A percentile compares a stretch with the other conserved stretches of the same genome.
phyloP scores from a whole-genome alignment of 371 early-diverging fungal genomes.

The Umbelopsis sp. region DNA sequence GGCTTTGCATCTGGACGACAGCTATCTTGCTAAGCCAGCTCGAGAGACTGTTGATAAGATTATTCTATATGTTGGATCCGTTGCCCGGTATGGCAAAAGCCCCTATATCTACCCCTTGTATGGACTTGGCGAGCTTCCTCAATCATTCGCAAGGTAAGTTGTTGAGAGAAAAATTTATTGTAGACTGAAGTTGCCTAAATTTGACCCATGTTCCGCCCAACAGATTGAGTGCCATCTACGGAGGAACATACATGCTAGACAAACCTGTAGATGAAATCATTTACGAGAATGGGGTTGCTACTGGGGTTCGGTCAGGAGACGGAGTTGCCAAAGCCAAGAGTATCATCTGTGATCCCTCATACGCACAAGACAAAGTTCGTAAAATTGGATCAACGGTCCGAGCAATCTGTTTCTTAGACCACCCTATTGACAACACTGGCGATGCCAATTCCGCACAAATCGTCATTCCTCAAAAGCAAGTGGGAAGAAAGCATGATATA shows the following conservation, averaged over 20 bases:
- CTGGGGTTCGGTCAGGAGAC: constrained; percentile 87
- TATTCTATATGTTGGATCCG: constrained; percentile 91
- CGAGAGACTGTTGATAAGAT: constrained; percentile 94
- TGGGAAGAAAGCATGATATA: constrained; percentile 90
- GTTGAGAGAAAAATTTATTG: constrained; percentile 23
- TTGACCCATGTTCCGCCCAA: constrained; percentile 16
- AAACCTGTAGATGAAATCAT: constrained; percentile 92
- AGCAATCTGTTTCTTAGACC: constrained; percentile 92
- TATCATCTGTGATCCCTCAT: constrained; percentile 97
- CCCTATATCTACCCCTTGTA: constrained; percentile 99
- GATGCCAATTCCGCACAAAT: constrained; percentile 92
- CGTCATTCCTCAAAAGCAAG: constrained; percentile 96
- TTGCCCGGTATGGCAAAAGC: constrained; percentile 95
- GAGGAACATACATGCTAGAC: constrained; percentile 98
- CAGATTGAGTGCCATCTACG: constrained; percentile 93
- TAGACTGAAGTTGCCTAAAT: constrained; percentile 19
- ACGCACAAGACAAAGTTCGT: constrained; percentile 79
- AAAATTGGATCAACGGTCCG: constrained; percentile 90
- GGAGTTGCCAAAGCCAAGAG: constrained; percentile 82
- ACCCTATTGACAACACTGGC: constrained; percentile 91
- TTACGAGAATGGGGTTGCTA: constrained; percentile 82
- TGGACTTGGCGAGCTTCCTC: constrained; percentile 99
- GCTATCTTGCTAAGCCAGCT: constrained; percentile 88
- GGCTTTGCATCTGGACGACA: constrained; percentile 96
- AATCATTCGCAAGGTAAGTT: constrained; percentile 93